Evolutionary conservation across 2,329 filamentous ascomycete species (phyloP), one percentile per base, ranked within the genome.

Genomic region (Botryotinia narcissicola): DNA sequence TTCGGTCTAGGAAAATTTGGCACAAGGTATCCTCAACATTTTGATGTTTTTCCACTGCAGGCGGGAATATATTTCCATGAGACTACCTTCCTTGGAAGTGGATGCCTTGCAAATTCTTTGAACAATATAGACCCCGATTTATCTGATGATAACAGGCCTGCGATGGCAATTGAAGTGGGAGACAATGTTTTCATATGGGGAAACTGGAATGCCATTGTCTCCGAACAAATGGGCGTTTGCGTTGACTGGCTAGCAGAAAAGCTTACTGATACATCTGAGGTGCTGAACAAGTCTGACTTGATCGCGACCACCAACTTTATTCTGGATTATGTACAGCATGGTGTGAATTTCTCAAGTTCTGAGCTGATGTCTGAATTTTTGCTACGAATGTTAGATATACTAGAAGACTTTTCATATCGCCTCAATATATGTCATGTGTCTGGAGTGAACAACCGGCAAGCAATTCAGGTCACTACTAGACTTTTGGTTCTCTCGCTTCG

Each of bases 191-290:
- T 91, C 9, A 81, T 81, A 73, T 91, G 90, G 89, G 84, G 84
- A 12, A 63, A 76, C 3, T 91, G 90, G 89, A 83, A 88, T 75
- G 86, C 87, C 16, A 84, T 84, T 46, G 84, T 86, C 3, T 91
- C 89, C 1, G 90, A 89, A 5, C 89, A 91, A 76, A 76, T 91
- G 32, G 89, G 89, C 3, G 83, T 91, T 57, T 81, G 90, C n/a
- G 82, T 90, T 73, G 89, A 91, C 79, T 88, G 85, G 80, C 81
- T 91, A 46, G 79, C 82, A 18, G 88, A 90, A 48, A 83, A 86
- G 46, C 62, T 80, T 10, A 59, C 75, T 62, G 40, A 61, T 32
- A 32, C 67, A 44, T 59, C 35, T n/a, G 57, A 71, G 66, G 42
- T 60, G 22, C 12, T 42, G 18, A n/a, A 42, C 29, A 54, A 66